Conservation (phyloP, 202 grass and related monocot genomes). For the Musa balbisiana region DNA sequence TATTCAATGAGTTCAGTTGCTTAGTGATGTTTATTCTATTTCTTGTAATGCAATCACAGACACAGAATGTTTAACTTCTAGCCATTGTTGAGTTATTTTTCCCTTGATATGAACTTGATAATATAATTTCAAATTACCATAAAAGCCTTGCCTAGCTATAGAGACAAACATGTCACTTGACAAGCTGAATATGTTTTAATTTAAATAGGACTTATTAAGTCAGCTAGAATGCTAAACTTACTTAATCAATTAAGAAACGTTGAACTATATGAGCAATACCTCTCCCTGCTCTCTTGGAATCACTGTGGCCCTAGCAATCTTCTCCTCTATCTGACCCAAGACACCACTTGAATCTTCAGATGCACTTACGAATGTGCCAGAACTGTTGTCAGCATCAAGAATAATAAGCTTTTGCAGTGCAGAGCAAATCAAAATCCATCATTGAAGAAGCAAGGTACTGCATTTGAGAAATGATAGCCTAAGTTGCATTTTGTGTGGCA, state of each 20-base stretch:
- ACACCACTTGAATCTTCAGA: slow-evolving; percentile 70
- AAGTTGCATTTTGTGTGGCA: neutral
- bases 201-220: neutral
- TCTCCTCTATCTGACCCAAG: slow-evolving; percentile 66
- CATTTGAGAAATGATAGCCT: neutral
- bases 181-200: too few relatives aligned
- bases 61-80: too few relatives aligned
- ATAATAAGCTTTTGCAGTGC: slow-evolving; percentile 7
- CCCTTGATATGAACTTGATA: too few relatives aligned
- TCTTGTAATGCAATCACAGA: too few relatives aligned
- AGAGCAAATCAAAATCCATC: slow-evolving; percentile 20
- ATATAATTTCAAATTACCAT: too few relatives aligned
- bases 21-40: too few relatives aligned
- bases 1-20: too few relatives aligned
- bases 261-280: slow-evolving; percentile 34
- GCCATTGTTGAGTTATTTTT: too few relatives aligned
- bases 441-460: neutral
- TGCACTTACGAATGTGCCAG: slow-evolving; percentile 85
- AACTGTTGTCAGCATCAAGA: slow-evolving; percentile 41
- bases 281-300: slow-evolving; percentile 74
- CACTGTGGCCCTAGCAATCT: slow-evolving; percentile 88
- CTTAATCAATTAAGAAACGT: neutral
- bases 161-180: too few relatives aligned
- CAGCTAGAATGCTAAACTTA: neutral
- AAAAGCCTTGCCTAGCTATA: too few relatives aligned